Evolutionary conservation across 495 filamentous ascomycete genomes (phyloP).

Genomic region (Xanthoparmelia taractica): DNA sequence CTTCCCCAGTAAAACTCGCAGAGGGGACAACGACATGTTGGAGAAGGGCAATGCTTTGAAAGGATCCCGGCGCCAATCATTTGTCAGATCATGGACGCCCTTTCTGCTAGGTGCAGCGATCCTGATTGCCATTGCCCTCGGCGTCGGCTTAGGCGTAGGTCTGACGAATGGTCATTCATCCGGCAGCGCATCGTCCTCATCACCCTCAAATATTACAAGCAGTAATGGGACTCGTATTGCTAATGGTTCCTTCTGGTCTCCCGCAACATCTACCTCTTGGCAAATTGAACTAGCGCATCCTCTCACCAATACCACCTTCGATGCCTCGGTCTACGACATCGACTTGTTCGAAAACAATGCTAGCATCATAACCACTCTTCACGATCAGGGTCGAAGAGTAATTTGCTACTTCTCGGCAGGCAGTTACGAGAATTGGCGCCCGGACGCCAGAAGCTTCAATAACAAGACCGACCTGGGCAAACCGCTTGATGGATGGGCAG

Average conservation of each 20-base stretch:
- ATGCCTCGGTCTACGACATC: conserved; percentile 51
- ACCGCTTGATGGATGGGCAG: conserved; percentile 52
- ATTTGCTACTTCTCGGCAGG: conserved; percentile 73
- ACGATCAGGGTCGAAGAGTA: conserved; percentile 44
- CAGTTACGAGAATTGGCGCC: conserved; percentile 51
- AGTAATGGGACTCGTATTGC: too few relatives aligned
- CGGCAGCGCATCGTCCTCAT: background rate
- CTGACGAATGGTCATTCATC: background rate
- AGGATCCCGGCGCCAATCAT: background rate
- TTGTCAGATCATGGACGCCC: background rate
- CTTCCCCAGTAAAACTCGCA: background rate
- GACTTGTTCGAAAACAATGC: conserved; percentile 50
- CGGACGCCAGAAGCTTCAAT: conserved; percentile 48
- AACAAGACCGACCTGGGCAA: conserved; percentile 42
- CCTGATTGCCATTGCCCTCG: conserved; percentile 3
- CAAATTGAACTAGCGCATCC: conserved; percentile 45
- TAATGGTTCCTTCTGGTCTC: conserved; percentile 4
- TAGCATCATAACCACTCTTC: conserved; percentile 41
- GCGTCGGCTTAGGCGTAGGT: conserved; percentile 7
- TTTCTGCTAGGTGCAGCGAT: conserved; percentile 1
- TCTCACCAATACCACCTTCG: conserved; percentile 38
- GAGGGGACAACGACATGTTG: background rate
- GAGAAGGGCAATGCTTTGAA: background rate
- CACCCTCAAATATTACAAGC: background rate
- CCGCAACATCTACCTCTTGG: conserved; percentile 40